A percentile compares a stretch with the other conserved stretches of the same genome.
Evolutionary conservation across 306 rosid species (phyloP).

Genomic region (Castanea mollissima): DNA sequence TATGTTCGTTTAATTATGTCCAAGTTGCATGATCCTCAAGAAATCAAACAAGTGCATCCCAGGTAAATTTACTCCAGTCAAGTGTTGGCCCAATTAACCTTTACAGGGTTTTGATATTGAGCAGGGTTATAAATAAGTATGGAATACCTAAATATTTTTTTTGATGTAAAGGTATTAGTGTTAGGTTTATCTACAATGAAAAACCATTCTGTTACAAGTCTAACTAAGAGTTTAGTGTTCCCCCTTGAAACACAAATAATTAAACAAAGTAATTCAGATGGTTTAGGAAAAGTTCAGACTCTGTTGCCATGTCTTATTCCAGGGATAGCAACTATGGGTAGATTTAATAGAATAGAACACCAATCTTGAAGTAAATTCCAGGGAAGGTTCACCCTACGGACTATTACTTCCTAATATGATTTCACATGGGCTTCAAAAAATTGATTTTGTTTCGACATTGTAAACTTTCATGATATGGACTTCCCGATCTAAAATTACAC

Average conservation of each 20-base stretch:
- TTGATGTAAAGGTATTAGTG: neutral
- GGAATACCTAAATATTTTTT: neutral
- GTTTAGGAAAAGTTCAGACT: neutral
- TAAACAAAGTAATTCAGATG: neutral
- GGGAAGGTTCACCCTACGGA: neutral
- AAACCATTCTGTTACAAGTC: neutral
- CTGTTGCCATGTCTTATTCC: neutral
- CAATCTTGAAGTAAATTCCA: neutral
- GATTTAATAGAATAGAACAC: neutral
- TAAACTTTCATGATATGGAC: conserved; percentile 7
- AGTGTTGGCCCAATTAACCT: conserved; percentile 19
- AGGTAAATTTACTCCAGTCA: conserved; percentile 46
- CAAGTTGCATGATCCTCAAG: conserved; percentile 58
- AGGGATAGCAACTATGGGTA: neutral
- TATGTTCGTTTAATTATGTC: conserved; percentile 78
- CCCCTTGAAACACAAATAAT: neutral
- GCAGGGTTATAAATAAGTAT: neutral
- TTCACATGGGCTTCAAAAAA: neutral
- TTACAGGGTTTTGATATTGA: neutral
- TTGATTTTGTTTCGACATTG: neutral
- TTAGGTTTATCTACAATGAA: neutral
- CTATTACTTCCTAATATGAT: neutral
- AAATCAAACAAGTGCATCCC: conserved; percentile 62
- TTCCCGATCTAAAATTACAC: conserved; percentile 37
- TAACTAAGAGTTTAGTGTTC: neutral